Conservation (phyloP, 805 yeast genomes). For the Kurtzmaniella cleridarum region DNA sequence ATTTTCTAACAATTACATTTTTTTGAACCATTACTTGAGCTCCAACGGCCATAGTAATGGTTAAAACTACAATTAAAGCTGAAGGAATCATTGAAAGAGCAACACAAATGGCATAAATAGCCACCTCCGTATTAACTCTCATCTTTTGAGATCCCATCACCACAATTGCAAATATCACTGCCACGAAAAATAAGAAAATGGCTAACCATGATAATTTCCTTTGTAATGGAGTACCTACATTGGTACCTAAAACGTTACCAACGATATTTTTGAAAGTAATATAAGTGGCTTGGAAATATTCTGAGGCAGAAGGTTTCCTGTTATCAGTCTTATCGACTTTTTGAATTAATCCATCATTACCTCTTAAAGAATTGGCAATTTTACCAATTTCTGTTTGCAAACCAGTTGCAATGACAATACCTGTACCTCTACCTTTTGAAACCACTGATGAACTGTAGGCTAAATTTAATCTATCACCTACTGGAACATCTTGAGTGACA, state of each 20-base stretch:
- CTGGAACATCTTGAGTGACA: conserved; percentile 38
- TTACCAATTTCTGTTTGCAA: conserved; percentile 68
- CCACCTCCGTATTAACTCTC: conserved; percentile 71
- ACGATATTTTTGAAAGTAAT: conserved; percentile 48
- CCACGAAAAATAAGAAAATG: conserved; percentile 61
- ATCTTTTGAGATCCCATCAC: conserved; percentile 83
- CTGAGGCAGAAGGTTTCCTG: conserved; percentile 37
- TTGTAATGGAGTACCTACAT: conserved; percentile 78
- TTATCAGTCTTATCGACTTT: conserved; percentile 36
- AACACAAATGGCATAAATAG: conserved; percentile 84
- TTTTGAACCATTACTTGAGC: conserved; percentile 66
- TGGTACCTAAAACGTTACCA: conserved; percentile 70
- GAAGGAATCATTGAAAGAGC: conserved; percentile 81
- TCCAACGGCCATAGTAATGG: conserved; percentile 84
- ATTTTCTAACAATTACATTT: conserved; percentile 68
- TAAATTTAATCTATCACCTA: conserved; percentile 72
- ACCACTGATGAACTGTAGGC: conserved; percentile 66
- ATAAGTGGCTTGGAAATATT: conserved; percentile 40
- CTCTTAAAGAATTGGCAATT: conserved; percentile 55
- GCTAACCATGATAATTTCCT: conserved; percentile 74
- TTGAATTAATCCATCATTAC: conserved; percentile 31
- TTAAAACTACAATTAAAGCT: conserved; percentile 70
- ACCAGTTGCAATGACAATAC: conserved; percentile 66
- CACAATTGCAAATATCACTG: conserved; percentile 80
- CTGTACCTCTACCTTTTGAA: conserved; percentile 70